A percentile compares a stretch with the other conserved stretches of the same genome.
These are phyloP conservation scores for Rhizopogon vesiculosus DNA, from an alignment of 768 basidiomycete genomes.

Conservation along the genomic window DNA sequence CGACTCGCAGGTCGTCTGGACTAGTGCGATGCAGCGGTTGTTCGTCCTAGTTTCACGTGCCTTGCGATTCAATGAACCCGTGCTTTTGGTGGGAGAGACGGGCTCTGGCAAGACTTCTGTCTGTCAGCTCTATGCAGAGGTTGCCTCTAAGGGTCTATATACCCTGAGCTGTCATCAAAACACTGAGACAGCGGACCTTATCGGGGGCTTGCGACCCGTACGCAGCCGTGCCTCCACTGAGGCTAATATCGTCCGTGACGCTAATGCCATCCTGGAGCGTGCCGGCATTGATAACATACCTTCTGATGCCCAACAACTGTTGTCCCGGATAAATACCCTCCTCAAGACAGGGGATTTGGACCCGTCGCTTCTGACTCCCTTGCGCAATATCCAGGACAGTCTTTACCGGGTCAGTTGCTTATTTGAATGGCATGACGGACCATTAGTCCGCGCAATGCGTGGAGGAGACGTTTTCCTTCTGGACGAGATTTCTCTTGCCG, in stretches of 20 bases:
- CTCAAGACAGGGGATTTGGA: conserved; percentile 26
- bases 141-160: conserved; percentile 53
- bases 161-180: conserved; percentile 96
- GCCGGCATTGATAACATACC: conserved; percentile 30
- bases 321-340: conserved; percentile 16
- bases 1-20: conserved; percentile 73
- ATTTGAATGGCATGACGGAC: conserved; percentile 97
- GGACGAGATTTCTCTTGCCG: conserved; percentile 96
- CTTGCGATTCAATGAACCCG: conserved; percentile 86
- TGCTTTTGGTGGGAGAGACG: conserved; percentile 94
- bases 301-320: conserved; percentile 21
- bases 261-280: conserved; percentile 33
- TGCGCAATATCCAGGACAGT: conserved; percentile 40
- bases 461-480: conserved; percentile 82
- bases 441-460: conserved; percentile 90
- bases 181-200: conserved; percentile 95
- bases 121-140: conserved; percentile 83
- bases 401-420: conserved; percentile 60
- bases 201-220: conserved; percentile 87
- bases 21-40: conserved; percentile 85
- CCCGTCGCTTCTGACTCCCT: conserved; percentile 20
- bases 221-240: conserved; percentile 64
- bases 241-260: conserved; percentile 45
- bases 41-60: conserved; percentile 84
- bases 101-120: conserved; percentile 98